Conservation (phyloP, 1,284 basidiomycete species). For the Heterobasidion annosum region DNA sequence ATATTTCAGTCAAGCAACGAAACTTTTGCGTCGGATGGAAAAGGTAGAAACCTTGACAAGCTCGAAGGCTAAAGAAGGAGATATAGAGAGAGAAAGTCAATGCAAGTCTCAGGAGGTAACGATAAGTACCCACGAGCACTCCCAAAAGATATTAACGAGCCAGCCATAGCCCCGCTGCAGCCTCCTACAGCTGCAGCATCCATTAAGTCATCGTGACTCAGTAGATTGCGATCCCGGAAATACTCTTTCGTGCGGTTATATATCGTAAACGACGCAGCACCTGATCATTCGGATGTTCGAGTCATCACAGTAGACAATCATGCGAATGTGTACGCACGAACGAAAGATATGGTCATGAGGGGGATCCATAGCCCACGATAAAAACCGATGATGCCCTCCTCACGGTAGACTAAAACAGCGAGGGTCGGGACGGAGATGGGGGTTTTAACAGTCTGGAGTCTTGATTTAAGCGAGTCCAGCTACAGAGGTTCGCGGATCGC, state of each 20-base stretch:
- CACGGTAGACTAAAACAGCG: constrained; percentile 68
- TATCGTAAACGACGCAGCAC: constrained; percentile 88
- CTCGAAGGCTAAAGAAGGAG: constrained; percentile 64
- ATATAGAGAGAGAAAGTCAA: constrained; percentile 2
- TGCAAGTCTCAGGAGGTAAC: background rate
- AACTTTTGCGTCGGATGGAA: no score
- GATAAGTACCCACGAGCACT: constrained; percentile 69
- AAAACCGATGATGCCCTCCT: constrained; percentile 90
- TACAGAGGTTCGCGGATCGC: constrained; percentile 12
- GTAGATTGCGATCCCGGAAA: constrained; percentile 53
- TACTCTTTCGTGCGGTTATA: constrained; percentile 85
- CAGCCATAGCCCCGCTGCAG: constrained; percentile 71
- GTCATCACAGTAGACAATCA: constrained; percentile 6
- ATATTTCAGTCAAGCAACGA: background rate
- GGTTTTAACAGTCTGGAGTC: constrained; percentile 80
- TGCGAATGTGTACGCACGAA: constrained; percentile 51
- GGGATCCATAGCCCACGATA: constrained; percentile 91
- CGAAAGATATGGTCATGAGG: constrained; percentile 92
- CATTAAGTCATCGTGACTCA: constrained; percentile 48
- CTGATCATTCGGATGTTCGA: constrained; percentile 24
- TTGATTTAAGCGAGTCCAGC: constrained; percentile 88
- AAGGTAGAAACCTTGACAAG: constrained; percentile 74
- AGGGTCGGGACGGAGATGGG: constrained; percentile 68
- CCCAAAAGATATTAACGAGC: constrained; percentile 74
- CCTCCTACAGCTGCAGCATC: constrained; percentile 73